phyloP scores from a whole-genome alignment of 2,329 filamentous ascomycete genomes.

The Pyrenochaeta sp. region DNA sequence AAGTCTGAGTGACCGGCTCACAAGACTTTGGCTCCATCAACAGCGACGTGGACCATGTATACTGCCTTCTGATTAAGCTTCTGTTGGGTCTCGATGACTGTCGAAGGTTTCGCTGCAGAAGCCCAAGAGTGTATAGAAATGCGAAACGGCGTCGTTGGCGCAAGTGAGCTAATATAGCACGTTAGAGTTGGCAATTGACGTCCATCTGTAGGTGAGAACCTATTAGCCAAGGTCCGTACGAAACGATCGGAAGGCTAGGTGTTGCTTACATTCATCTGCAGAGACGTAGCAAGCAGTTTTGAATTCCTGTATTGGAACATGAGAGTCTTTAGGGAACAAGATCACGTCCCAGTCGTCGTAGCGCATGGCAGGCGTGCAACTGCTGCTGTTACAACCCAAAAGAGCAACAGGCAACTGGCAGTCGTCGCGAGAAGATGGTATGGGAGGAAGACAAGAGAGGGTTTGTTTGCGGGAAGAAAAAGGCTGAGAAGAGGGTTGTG shows the following conservation, averaged over 20 bases:
- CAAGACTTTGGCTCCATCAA: constrained; percentile 42
- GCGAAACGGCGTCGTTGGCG: constrained; percentile 40
- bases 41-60: constrained; percentile 38
- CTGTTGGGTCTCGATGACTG: constrained; percentile 36
- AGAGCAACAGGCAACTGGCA: constrained; percentile 25
- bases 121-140: constrained; percentile 49
- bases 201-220: constrained; percentile 30
- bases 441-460: constrained; percentile 12
- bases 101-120: constrained; percentile 30
- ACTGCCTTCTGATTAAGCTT: constrained; percentile 37
- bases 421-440: constrained; percentile 6
- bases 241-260: background rate
- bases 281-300: constrained; percentile 78
- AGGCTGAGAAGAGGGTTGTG: background rate
- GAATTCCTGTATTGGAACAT: constrained; percentile 82
- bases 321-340: constrained; percentile 73
- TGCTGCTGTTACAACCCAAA: constrained; percentile 24
- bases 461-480: constrained; percentile 3
- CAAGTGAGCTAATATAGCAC: constrained; percentile 40
- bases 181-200: constrained; percentile 40
- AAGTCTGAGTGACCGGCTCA: constrained; percentile 18
- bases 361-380: constrained; percentile 67
- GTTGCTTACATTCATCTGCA: constrained; percentile 51
- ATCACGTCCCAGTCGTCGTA: constrained; percentile 89
- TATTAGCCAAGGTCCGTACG: constrained; percentile 1